These are phyloP conservation scores for Obba rivulosa DNA, from an alignment of 768 basidiomycete species.

Conservation along the genomic window DNA sequence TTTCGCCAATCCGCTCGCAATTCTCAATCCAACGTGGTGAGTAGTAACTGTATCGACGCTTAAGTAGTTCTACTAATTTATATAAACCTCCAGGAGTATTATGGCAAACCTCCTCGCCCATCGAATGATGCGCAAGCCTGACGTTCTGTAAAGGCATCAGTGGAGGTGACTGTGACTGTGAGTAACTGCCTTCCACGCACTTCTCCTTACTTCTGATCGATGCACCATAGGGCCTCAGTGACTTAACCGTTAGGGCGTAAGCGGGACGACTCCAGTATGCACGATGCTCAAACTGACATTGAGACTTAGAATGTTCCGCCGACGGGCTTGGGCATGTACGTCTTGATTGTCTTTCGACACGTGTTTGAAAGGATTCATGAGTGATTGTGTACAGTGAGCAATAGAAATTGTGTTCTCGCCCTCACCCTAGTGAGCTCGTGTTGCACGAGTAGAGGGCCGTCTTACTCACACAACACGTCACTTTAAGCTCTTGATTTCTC, in stretches of 20 bases:
- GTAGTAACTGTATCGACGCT: background rate
- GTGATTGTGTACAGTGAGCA: constrained; percentile 15
- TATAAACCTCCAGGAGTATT: constrained; percentile 8
- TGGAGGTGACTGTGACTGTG: too few species aligned
- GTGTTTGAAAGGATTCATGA: too few species aligned
- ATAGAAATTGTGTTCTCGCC: constrained; percentile 12
- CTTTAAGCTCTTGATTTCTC: background rate
- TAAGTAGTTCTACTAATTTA: background rate
- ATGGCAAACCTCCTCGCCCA: background rate
- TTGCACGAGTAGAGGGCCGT: too few species aligned
- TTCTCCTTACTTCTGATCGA: too few species aligned
- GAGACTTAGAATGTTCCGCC: background rate
- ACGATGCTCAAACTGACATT: background rate
- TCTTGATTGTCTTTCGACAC: too few species aligned
- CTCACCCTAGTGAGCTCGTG: constrained; percentile 14
- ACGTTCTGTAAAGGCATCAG: too few species aligned
- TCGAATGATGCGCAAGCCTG: too few species aligned
- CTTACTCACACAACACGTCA: background rate
- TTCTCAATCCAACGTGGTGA: constrained; percentile 7
- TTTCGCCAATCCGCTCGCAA: background rate
- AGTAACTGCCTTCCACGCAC: too few species aligned
- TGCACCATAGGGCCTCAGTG: background rate
- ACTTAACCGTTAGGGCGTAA: background rate
- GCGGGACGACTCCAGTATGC: background rate
- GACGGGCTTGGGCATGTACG: constrained; percentile 1